Base-by-base conservation (phyloP, 140 eudicot species). In the Flaveria floridana region DNA sequence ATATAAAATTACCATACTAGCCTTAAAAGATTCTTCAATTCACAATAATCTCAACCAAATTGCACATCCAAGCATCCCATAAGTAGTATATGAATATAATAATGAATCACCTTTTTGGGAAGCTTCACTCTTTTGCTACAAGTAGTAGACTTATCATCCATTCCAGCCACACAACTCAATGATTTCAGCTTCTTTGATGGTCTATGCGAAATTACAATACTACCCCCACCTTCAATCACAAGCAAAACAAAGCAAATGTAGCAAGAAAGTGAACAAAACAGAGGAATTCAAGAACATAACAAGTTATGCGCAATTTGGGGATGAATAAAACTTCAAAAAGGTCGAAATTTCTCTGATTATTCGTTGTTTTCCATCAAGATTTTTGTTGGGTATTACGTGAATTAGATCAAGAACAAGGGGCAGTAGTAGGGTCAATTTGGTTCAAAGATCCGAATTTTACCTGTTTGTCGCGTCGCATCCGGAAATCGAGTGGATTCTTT, bases 391-490 rank as follows among this genome's bases (percentile, higher is more conserved):
- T 2, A 50, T 71, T 72, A n/a, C 19, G 73, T 50, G 39, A 72
- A 71, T 78, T 37, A 11, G 37, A 64, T 63, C 59, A 78, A 78
- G 72, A 71, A 39, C 1, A 34, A 79, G 7, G 75, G 79, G 79
- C 30, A 79, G 3, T 11, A 65, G 0, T n/a, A n/a, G n/a, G 0
- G 83, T 79, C 44, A 73, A 12, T 73, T 46, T 7, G 42, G 6
- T 42, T 63, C 48, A 30, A 65, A 56, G 68, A 55, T 19, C 25
- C 56, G 55, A 74, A 41, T 57, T 50, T 66, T 14, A 80, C 84
- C 76, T 74, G 80, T 28, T 74, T 73, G 83, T 66, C 79, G 83
- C 79, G 63, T 79, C 79, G 48, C 65, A 73, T 51, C 70, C 59
- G 65, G 62, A 41, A 74, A 67, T 73, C 83, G 76, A 80, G 23